Evolutionary conservation across 441 rosid species (phyloP).

Genomic region (Adansonia madagascariensis): DNA sequence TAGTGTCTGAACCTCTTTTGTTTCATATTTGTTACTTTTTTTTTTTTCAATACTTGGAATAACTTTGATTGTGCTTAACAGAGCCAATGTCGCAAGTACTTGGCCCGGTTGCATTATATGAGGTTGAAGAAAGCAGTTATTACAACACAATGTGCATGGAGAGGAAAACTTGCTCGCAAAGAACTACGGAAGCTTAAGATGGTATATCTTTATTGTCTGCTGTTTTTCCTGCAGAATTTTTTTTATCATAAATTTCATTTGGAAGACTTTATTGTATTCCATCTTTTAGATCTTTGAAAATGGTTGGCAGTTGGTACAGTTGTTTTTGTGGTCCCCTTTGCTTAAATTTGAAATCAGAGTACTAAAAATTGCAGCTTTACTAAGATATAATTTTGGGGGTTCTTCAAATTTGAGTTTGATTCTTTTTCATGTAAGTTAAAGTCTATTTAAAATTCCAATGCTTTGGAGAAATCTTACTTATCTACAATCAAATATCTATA

Average conservation of each 20-base stretch:
- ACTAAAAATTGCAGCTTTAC: not conserved
- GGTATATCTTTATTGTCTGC: slow-evolving; percentile 50
- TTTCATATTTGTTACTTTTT: not conserved
- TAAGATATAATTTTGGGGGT: not conserved
- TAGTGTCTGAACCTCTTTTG: slow-evolving; percentile 18
- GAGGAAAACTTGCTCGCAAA: slow-evolving; percentile 83
- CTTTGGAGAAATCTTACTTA: not conserved
- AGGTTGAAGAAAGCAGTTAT: slow-evolving; percentile 79
- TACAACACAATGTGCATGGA: slow-evolving; percentile 92
- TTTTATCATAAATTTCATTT: slow-evolving; percentile 5
- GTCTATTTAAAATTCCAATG: slow-evolving; percentile 3
- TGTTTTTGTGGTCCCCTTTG: not conserved
- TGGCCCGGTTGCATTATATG: slow-evolving; percentile 60
- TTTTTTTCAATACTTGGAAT: slow-evolving; percentile 17
- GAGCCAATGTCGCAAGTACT: slow-evolving; percentile 83
- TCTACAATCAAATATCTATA: not conserved
- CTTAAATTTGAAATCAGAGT: slow-evolving; percentile 9
- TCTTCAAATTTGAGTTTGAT: slow-evolving; percentile 8
- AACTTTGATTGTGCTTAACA: slow-evolving; percentile 40
- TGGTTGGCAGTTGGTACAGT: not conserved
- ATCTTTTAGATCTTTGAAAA: slow-evolving; percentile 2
- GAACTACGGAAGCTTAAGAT: slow-evolving; percentile 92
- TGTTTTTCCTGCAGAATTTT: not conserved
- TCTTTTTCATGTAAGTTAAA: not conserved
- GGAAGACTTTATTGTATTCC: not conserved